A percentile compares a stretch with the other conserved stretches of the same genome.
Evolutionary conservation across 805 yeast species (phyloP).

Genomic region (Nakazawaea sp.): DNA sequence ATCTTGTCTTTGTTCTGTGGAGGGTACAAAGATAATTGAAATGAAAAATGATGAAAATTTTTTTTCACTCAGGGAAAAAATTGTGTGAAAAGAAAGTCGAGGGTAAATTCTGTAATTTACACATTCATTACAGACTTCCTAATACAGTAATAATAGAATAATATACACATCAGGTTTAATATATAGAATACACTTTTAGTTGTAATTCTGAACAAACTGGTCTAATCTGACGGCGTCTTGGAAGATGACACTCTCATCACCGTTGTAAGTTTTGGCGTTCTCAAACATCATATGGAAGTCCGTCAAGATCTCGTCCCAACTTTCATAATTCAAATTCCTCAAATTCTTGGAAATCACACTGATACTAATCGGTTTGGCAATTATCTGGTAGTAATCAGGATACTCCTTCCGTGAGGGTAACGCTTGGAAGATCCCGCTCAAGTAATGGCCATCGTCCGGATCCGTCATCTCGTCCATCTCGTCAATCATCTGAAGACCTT

Average conservation of each 20-base stretch:
- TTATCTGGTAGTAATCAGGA: constrained; percentile 77
- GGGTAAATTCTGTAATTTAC: constrained; percentile 7
- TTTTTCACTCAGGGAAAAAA: not conserved
- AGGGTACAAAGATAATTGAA: not conserved
- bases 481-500: constrained; percentile 31
- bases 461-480: constrained; percentile 34
- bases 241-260: constrained; percentile 59
- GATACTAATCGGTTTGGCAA: constrained; percentile 54
- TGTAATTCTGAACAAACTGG: constrained; percentile 13
- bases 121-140: too few species aligned
- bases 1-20: constrained; percentile 19
- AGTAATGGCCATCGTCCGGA: constrained; percentile 36
- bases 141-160: too few species aligned
- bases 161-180: not conserved
- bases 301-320: constrained; percentile 38
- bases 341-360: constrained; percentile 45
- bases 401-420: constrained; percentile 70
- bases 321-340: constrained; percentile 25
- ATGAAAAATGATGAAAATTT: not conserved
- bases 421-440: constrained; percentile 53
- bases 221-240: constrained; percentile 48
- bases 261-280: constrained; percentile 68
- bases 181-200: not conserved
- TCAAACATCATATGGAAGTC: constrained; percentile 50
- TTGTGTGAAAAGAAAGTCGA: not conserved